Evolutionary conservation across 208 protist species (phyloP), one percentile per base, ranked within the genome.

Genomic region (Trypanosoma grayi): DNA sequence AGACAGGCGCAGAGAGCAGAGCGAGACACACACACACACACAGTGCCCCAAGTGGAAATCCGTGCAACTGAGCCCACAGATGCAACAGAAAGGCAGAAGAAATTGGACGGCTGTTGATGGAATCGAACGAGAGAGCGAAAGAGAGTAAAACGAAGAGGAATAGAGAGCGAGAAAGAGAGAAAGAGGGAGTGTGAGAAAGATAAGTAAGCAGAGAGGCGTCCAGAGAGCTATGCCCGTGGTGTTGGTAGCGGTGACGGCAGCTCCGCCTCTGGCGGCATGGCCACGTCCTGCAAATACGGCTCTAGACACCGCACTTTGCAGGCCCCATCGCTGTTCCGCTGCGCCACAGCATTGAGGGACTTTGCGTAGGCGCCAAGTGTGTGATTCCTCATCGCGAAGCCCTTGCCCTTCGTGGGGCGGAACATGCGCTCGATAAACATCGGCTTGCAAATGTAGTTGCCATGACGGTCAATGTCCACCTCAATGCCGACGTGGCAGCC

Each of bases 361-460:
- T 61, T 58, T 3, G 75, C 75, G 51, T 91, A 91, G 8, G 84
- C 78, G 0, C 60, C 36, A 34, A 91, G 70, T 43, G 70, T 74
- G 60, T 87, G 84, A 53, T 81, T 87, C 3, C 31, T 22, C 30
- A 87, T 39, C 1, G 68, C 60, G 41, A 83, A 73, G 0, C 79
- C 78, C 7, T 46, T 67, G 2, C 83, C 77, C 9, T 66, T 41
- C 18, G 74, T 87, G 2, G 82, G 88, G 9, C 77, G 73, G 47
- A 91, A 78, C 30, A 84, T 45, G 2, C 75, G 79, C 54, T 94
- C 88, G n/a, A 94, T 82, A 36, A 77, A 83, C 75, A 81, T 92
- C 0, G 88, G 88, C 60, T 87, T 75, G 58, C 75, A 87, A 28
- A 94, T 63, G 47, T 83, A 89, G 70, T 89, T 90, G 16, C 85